These are phyloP conservation scores for Stenogyne calaminthoides DNA, from an alignment of 305 asterid species.

Conservation along the genomic window DNA sequence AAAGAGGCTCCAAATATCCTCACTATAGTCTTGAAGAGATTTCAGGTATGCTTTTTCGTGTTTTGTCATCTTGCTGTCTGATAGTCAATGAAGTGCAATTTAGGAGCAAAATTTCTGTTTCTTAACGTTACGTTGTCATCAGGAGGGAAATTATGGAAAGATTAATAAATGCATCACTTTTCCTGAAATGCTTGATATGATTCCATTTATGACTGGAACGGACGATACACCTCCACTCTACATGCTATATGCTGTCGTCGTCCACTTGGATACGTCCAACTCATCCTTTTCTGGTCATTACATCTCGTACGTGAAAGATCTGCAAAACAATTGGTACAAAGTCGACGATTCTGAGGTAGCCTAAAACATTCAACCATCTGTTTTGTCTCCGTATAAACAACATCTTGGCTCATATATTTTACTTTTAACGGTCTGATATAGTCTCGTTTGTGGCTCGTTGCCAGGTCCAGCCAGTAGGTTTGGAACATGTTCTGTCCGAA, in stretches of 20 bases:
- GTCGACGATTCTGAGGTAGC: constrained; percentile 78
- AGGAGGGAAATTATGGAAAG: constrained; percentile 91
- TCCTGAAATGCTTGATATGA: constrained; percentile 82
- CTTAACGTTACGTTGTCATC: constrained; percentile 30
- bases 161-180: constrained; percentile 78
- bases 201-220: constrained; percentile 78
- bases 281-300: constrained; percentile 88
- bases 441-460: constrained; percentile 15
- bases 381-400: neutral
- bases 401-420: neutral
- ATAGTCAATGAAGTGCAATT: neutral
- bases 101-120: neutral
- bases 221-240: constrained; percentile 81
- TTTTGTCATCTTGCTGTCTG: neutral
- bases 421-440: neutral
- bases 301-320: constrained; percentile 71
- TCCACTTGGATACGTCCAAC: constrained; percentile 73
- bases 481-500: constrained; percentile 76
- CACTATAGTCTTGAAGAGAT: constrained; percentile 86
- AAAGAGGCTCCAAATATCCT: constrained; percentile 88
- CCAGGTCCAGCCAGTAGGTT: constrained; percentile 69
- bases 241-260: constrained; percentile 83
- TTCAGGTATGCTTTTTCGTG: constrained; percentile 53
- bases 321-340: constrained; percentile 76
- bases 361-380: neutral